A percentile compares a stretch with the other conserved stretches of the same genome.
Evolutionary conservation across 352 stramenopile genomes (phyloP).

Genomic region (Globisporangium megalacanthum): DNA sequence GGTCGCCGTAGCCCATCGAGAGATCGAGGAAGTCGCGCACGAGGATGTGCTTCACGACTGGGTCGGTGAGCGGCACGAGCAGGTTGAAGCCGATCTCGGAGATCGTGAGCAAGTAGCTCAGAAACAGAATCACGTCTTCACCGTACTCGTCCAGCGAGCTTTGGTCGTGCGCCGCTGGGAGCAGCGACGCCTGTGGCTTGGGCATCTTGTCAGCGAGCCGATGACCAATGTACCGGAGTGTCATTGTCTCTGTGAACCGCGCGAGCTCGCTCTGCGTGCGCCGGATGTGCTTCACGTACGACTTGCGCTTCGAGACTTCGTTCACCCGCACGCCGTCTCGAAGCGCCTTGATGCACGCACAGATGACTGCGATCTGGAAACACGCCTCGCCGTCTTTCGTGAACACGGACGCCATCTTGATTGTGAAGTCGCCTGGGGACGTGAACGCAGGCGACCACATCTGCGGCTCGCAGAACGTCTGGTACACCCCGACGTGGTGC

Average conservation of each 20-base stretch:
- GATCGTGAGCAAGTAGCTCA: constrained; percentile 65
- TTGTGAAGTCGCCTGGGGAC: constrained; percentile 68
- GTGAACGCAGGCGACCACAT: constrained; percentile 73
- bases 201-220: constrained; percentile 51
- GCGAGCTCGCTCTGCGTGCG: constrained; percentile 45
- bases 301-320: constrained; percentile 45
- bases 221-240: constrained; percentile 60
- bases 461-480: constrained; percentile 56
- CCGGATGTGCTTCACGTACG: constrained; percentile 59
- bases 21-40: constrained; percentile 71
- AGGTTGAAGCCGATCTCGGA: constrained; percentile 59
- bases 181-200: constrained; percentile 15
- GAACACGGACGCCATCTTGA: constrained; percentile 50
- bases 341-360: constrained; percentile 44
- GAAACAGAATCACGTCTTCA: constrained; percentile 44
- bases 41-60: constrained; percentile 53
- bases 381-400: constrained; percentile 33
- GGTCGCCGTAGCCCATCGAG: constrained; percentile 38
- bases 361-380: constrained; percentile 55
- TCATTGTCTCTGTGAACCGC: constrained; percentile 48
- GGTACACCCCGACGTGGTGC: constrained; percentile 57
- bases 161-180: constrained; percentile 25
- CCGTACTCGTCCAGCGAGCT: constrained; percentile 46
- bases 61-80: constrained; percentile 50
- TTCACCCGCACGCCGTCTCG: constrained; percentile 35